A percentile compares a stretch with the other conserved stretches of the same genome.
Evolutionary conservation across 2,329 filamentous ascomycete genomes (phyloP).

Genomic region (Pyrenophora graminea): DNA sequence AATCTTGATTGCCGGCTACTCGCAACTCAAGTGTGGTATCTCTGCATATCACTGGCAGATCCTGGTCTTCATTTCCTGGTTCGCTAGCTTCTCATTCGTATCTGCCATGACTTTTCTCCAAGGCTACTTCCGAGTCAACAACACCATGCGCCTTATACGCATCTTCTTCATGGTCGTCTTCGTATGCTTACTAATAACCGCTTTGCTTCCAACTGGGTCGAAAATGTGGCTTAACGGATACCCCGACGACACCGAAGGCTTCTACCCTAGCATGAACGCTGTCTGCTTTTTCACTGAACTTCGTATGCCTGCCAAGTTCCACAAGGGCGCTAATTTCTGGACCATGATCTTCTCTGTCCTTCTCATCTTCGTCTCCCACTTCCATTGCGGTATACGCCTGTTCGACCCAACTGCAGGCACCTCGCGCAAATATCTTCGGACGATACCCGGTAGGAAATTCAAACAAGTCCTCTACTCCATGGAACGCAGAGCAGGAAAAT

Average conservation of each 20-base stretch:
- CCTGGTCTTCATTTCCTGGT: conserved; percentile 33
- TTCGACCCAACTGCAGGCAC: conserved; percentile 22
- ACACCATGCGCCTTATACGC: conserved; percentile 24
- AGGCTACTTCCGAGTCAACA: conserved; percentile 26
- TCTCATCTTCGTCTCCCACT: conserved; percentile 26
- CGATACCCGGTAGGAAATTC: conserved; percentile 17
- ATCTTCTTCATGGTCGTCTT: conserved; percentile 28
- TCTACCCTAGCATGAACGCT: conserved; percentile 26
- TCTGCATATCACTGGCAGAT: conserved; percentile 36
- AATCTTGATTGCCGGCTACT: conserved; percentile 26
- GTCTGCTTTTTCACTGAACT: conserved; percentile 29
- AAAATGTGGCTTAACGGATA: conserved; percentile 27
- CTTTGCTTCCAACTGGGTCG: conserved; percentile 30
- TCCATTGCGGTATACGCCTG: conserved; percentile 24
- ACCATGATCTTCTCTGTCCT: conserved; percentile 31
- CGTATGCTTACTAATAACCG: conserved; percentile 21
- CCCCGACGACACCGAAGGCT: conserved; percentile 16
- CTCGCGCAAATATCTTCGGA: conserved; percentile 20
- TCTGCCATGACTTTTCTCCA: conserved; percentile 27
- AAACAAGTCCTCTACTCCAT: conserved; percentile 18
- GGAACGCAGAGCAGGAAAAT: conserved; percentile 6
- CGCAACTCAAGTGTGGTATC: conserved; percentile 30
- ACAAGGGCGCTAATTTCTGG: conserved; percentile 23
- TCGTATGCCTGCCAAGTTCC: conserved; percentile 6
- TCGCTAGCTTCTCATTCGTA: conserved; percentile 27